Conservation (phyloP, 257 asterid genomes). For the Rhazya stricta region DNA sequence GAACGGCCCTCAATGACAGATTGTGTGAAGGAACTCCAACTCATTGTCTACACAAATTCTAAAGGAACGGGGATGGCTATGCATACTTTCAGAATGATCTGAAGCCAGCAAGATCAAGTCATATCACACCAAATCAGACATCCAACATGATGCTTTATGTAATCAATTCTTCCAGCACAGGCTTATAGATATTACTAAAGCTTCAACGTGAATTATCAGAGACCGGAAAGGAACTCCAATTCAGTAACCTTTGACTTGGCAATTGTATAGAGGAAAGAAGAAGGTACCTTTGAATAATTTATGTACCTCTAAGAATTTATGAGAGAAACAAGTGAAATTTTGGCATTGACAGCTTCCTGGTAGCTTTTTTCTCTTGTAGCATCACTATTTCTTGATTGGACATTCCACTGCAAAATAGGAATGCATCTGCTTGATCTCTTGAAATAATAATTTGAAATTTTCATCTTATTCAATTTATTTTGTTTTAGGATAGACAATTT, state of each 20-base stretch:
- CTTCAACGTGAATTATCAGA: conserved; percentile 10
- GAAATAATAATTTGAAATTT: not conserved
- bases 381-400: not conserved
- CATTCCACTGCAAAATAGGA: not conserved
- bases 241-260: not conserved
- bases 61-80: conserved; percentile 61
- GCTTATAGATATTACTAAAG: not conserved
- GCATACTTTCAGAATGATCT: conserved; percentile 74
- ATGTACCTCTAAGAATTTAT: conserved; percentile 2
- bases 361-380: not conserved
- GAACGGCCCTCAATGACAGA: conserved; percentile 84
- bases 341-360: not conserved
- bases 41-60: conserved; percentile 52
- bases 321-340: not conserved
- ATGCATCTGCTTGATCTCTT: not conserved
- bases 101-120: conserved; percentile 15
- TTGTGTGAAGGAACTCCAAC: conserved; percentile 70
- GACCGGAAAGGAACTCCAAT: not conserved
- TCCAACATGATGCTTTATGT: not conserved
- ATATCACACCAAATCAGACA: conserved; percentile 3
- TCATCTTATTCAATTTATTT: not conserved
- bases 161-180: conserved; percentile 2
- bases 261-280: not conserved
- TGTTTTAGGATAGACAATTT: not conserved
- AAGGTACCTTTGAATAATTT: not conserved